Evolutionary conservation across 805 yeast species (phyloP).

Genomic region (Saccharomycopsis olivae): DNA sequence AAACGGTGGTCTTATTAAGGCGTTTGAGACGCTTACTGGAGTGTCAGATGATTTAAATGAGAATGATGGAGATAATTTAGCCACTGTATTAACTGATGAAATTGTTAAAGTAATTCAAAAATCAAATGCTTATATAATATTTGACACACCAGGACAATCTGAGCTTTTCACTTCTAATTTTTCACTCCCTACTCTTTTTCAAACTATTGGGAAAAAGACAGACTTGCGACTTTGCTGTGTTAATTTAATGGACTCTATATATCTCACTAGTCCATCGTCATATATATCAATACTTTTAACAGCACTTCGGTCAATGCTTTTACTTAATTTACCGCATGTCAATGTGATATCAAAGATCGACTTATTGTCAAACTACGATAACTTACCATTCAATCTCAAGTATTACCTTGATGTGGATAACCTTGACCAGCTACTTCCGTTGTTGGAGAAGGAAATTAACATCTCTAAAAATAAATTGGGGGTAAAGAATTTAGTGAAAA

Average conservation of each 20-base stretch:
- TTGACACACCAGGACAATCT: slow-evolving; percentile 95
- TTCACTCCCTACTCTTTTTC: slow-evolving; percentile 59
- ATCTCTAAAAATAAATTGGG: slow-evolving; percentile 21
- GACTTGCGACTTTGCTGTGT: slow-evolving; percentile 77
- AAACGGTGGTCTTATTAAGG: slow-evolving; percentile 84
- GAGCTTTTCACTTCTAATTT: slow-evolving; percentile 88
- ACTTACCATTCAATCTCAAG: slow-evolving; percentile 70
- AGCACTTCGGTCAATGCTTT: slow-evolving; percentile 85
- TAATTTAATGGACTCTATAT: slow-evolving; percentile 72
- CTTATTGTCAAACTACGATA: slow-evolving; percentile 63
- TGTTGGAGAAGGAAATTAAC: slow-evolving; percentile 47
- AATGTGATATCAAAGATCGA: slow-evolving; percentile 92
- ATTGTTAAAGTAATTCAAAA: slow-evolving; percentile 45
- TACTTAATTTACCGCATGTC: slow-evolving; percentile 83
- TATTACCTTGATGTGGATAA: slow-evolving; percentile 92
- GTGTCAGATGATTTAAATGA: neutral
- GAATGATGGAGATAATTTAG: slow-evolving; percentile 34
- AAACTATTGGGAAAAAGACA: slow-evolving; percentile 46
- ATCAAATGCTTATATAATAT: slow-evolving; percentile 55
- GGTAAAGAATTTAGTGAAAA: slow-evolving; percentile 32
- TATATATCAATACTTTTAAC: slow-evolving; percentile 73
- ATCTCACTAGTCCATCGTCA: slow-evolving; percentile 78
- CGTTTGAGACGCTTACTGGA: slow-evolving; percentile 47
- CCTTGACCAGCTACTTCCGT: slow-evolving; percentile 54
- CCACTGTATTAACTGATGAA: slow-evolving; percentile 48